Conservation (phyloP, 225 moss, liverwort and hornwort species). For the Straminergon stramineum region DNA sequence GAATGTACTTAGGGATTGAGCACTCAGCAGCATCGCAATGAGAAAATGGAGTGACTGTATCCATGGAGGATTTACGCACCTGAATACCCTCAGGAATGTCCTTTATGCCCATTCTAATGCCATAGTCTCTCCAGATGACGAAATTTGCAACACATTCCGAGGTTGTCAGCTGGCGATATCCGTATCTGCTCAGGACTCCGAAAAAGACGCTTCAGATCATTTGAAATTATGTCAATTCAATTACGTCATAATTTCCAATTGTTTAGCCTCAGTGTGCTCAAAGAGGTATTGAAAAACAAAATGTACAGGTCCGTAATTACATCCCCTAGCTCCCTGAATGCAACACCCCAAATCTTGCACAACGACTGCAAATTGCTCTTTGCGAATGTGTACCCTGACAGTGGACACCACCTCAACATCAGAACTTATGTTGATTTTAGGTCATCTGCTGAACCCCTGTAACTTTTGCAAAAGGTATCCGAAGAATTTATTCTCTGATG, state of each 20-base stretch:
- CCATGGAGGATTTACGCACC: background rate
- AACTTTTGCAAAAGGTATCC: background rate
- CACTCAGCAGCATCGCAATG: background rate
- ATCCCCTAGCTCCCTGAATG: background rate
- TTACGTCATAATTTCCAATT: background rate
- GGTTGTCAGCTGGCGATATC: constrained; percentile 11
- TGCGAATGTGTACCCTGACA: background rate
- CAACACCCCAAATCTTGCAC: background rate
- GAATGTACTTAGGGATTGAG: background rate
- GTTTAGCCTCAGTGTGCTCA: background rate
- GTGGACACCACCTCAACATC: background rate
- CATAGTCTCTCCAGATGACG: constrained; percentile 25
- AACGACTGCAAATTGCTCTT: background rate
- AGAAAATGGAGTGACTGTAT: background rate
- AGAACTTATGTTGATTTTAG: background rate
- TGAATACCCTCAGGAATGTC: constrained; percentile 17
- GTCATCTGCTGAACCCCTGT: background rate
- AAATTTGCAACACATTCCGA: constrained; percentile 20
- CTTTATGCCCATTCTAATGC: constrained; percentile 30
- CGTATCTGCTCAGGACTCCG: constrained; percentile 14
- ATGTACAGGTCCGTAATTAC: background rate
- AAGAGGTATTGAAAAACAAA: background rate
- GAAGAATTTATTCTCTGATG: background rate
- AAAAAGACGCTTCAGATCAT: background rate
- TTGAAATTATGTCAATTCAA: background rate